Conservation (phyloP, 2,329 filamentous ascomycete species). For the Chalaropsis ovoidea region DNA sequence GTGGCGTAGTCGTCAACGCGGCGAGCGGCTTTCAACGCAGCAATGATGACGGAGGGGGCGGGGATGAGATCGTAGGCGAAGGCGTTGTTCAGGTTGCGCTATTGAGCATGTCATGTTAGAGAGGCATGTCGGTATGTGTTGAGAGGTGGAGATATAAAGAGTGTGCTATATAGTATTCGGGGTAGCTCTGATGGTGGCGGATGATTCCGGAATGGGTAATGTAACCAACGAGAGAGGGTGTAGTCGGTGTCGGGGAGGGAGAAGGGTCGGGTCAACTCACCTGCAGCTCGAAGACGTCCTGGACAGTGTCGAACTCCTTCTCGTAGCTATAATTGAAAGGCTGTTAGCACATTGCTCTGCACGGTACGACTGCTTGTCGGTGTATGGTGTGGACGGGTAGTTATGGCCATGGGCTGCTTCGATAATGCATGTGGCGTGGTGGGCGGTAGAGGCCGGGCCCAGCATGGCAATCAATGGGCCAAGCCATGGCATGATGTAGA, state of each 20-base stretch:
- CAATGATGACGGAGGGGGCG: constrained; percentile 78
- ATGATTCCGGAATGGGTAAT: constrained; percentile 20
- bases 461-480: background rate
- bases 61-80: constrained; percentile 99
- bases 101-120: constrained; percentile 26
- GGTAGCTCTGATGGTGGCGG: constrained; percentile 9
- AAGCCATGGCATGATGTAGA: background rate
- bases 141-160: background rate
- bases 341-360: constrained; percentile 16
- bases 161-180: constrained; percentile 21
- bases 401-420: background rate
- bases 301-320: constrained; percentile 91
- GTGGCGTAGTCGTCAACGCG: constrained; percentile 98
- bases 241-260: background rate
- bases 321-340: constrained; percentile 61
- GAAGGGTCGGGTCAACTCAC: constrained; percentile 43
- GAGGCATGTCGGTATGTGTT: constrained; percentile 3
- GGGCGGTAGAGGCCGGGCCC: background rate
- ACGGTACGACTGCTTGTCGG: constrained; percentile 1
- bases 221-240: background rate
- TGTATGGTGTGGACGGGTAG: background rate
- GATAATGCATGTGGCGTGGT: background rate
- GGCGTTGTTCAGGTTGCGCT: constrained; percentile 96
- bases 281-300: constrained; percentile 99
- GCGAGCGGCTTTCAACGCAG: constrained; percentile 85